Percentiles rank a stretch among this genome's conserved stretches.
These are phyloP conservation scores for Glonium stellatum DNA, from an alignment of 495 filamentous ascomycete genomes.

Conservation along the genomic window DNA sequence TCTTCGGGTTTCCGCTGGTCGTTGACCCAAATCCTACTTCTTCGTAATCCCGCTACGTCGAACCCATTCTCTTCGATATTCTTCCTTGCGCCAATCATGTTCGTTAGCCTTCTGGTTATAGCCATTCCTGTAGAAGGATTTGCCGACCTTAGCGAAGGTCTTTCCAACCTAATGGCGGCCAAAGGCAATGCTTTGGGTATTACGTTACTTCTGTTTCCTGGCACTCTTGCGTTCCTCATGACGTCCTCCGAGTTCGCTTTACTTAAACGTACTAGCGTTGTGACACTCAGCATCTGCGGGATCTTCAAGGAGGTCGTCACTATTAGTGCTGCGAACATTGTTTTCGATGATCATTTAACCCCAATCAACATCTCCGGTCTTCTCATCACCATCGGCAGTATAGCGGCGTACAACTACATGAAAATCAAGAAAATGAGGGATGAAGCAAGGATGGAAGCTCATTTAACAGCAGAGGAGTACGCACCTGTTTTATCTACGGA, in stretches of 20 bases:
- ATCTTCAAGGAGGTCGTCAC: slow-evolving; percentile 99
- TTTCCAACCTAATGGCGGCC: slow-evolving; percentile 53
- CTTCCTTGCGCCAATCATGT: slow-evolving; percentile 96
- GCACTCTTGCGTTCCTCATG: slow-evolving; percentile 91
- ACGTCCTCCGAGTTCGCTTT: slow-evolving; percentile 93
- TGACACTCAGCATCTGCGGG: slow-evolving; percentile 91
- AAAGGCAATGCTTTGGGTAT: slow-evolving; percentile 55
- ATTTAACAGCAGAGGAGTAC: slow-evolving; percentile 28
- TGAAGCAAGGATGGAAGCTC: slow-evolving; percentile 46
- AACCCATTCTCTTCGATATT: slow-evolving; percentile 98
- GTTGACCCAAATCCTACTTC: slow-evolving; percentile 88
- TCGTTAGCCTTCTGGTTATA: slow-evolving; percentile 68
- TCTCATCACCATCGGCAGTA: slow-evolving; percentile 79
- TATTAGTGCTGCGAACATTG: slow-evolving; percentile 77
- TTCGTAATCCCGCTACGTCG: slow-evolving; percentile 88
- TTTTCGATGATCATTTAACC: slow-evolving; percentile 87
- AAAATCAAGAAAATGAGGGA: slow-evolving; percentile 84
- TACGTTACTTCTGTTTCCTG: slow-evolving; percentile 77
- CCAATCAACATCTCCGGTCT: slow-evolving; percentile 82
- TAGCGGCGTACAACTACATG: slow-evolving; percentile 87
- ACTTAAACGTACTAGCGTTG: slow-evolving; percentile 88
- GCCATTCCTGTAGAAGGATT: slow-evolving; percentile 84
- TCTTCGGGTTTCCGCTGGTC: slow-evolving; percentile 97
- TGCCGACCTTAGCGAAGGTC: slow-evolving; percentile 52
- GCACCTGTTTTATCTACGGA: slow-evolving; percentile 27